These are phyloP conservation scores for Ceratocystis lukuohia DNA, from an alignment of 2,329 filamentous ascomycete species.

Conservation along the genomic window DNA sequence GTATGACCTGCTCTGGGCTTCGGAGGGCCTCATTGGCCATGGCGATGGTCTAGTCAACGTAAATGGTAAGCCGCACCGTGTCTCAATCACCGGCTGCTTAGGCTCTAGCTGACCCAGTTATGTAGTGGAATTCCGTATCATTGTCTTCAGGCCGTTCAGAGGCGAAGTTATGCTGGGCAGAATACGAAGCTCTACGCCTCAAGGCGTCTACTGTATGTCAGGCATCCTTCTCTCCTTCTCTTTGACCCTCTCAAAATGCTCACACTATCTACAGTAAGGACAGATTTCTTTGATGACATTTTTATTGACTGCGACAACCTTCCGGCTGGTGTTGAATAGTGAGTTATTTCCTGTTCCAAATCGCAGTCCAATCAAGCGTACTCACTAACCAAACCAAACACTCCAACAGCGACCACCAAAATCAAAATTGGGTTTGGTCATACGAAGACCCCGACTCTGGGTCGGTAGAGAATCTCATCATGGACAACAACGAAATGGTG, in stretches of 20 bases:
- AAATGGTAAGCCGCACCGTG: slow-evolving; percentile 48
- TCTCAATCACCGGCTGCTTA: neutral
- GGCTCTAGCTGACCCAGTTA: neutral
- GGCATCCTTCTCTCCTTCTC: neutral
- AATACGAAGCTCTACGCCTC: slow-evolving; percentile 59
- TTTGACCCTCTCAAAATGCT: neutral
- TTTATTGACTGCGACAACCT: slow-evolving; percentile 62
- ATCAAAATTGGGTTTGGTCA: slow-evolving; percentile 76
- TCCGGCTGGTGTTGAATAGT: slow-evolving; percentile 66
- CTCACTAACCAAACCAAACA: neutral
- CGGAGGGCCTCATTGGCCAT: slow-evolving; percentile 87
- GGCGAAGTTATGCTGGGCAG: slow-evolving; percentile 78
- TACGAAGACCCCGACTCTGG: slow-evolving; percentile 39
- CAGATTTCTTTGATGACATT: slow-evolving; percentile 92
- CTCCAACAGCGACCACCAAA: slow-evolving; percentile 48
- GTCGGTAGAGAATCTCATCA: slow-evolving; percentile 52
- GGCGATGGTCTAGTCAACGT: slow-evolving; percentile 87
- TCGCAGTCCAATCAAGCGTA: neutral
- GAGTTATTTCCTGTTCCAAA: slow-evolving; percentile 27
- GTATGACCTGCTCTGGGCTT: slow-evolving; percentile 78
- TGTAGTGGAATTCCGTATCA: slow-evolving; percentile 76
- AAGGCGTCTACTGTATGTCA: slow-evolving; percentile 55
- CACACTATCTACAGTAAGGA: slow-evolving; percentile 37
- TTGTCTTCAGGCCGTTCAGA: slow-evolving; percentile 93
- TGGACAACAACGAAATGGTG: slow-evolving; percentile 81